phyloP scores from a whole-genome alignment of 768 basidiomycete species.

The Dictyophora rubrovolvata region DNA sequence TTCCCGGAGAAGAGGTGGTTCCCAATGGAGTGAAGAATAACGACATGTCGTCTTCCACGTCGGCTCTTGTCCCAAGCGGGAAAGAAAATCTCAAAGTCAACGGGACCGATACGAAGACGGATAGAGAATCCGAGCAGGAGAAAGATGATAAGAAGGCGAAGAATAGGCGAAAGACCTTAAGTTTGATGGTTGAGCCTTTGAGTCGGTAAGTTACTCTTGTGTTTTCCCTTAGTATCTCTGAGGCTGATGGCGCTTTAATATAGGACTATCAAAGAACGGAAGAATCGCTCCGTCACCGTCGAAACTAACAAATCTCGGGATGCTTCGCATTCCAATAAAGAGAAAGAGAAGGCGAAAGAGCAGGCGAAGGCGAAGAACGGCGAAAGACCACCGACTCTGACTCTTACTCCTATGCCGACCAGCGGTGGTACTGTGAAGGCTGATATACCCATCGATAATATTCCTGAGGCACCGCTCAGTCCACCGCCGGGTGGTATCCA shows the following conservation, averaged over 20 bases:
- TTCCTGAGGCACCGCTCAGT: conserved; percentile 12
- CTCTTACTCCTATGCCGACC: conserved; percentile 3
- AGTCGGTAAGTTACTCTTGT: conserved; percentile 26
- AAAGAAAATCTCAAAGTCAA: conserved; percentile 1
- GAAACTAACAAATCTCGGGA: conserved; percentile 29
- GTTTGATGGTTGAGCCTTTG: conserved; percentile 77
- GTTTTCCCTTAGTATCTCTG: background rate
- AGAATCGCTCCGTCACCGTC: conserved; percentile 24
- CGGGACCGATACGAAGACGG: conserved; percentile 12
- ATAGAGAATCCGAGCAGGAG: conserved; percentile 31
- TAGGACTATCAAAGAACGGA: conserved; percentile 23
- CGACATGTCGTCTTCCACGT: background rate
- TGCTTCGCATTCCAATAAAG: background rate
- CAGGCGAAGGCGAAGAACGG: conserved; percentile 22
- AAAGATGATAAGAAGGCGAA: conserved; percentile 26
- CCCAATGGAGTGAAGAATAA: background rate
- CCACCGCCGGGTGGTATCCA: conserved; percentile 10
- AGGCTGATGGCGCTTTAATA: background rate
- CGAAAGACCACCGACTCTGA: conserved; percentile 13
- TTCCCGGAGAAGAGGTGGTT: conserved; percentile 5
- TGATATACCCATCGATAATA: conserved; percentile 12
- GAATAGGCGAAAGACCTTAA: conserved; percentile 70
- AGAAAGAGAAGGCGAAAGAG: conserved; percentile 12
- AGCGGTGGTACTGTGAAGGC: conserved; percentile 8
- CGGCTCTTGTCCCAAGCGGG: background rate